Evolutionary conservation across 495 filamentous ascomycete genomes (phyloP).

Genomic region (Neurospora tetraspora): DNA sequence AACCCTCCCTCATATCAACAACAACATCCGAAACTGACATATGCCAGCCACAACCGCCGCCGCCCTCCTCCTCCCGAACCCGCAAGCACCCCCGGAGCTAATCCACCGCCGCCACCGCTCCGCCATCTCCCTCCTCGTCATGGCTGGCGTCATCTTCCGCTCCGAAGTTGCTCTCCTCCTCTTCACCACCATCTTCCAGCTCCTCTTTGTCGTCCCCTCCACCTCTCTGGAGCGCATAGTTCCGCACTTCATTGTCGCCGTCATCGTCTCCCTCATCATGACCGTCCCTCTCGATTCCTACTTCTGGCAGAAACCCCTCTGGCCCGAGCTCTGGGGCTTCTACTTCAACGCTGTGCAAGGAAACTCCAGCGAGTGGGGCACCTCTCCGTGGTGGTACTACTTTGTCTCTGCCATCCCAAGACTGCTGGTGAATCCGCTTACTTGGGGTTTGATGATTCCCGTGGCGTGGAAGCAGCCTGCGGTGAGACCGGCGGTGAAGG

Average conservation of each 20-base stretch:
- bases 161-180: constrained; percentile 84
- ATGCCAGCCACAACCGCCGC: constrained; percentile 56
- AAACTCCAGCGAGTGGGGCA: constrained; percentile 75
- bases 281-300: constrained; percentile 75
- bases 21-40: neutral
- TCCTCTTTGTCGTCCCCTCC: constrained; percentile 47
- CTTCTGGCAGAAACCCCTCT: constrained; percentile 83
- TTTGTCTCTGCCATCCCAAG: constrained; percentile 71
- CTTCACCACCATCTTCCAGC: constrained; percentile 40
- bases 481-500: constrained; percentile 28
- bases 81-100: constrained; percentile 17
- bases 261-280: constrained; percentile 47
- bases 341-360: constrained; percentile 81
- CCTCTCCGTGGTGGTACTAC: constrained; percentile 75
- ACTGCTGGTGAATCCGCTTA: constrained; percentile 70
- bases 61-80: constrained; percentile 53
- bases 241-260: constrained; percentile 56
- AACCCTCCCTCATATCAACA: neutral
- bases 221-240: constrained; percentile 52
- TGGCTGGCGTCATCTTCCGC: constrained; percentile 80
- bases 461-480: constrained; percentile 46
- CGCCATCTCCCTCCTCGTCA: constrained; percentile 64
- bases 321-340: constrained; percentile 88
- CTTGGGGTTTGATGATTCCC: constrained; percentile 53
- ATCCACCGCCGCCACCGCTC: constrained; percentile 33